These are phyloP conservation scores for Colletotrichum eremochloae DNA, from an alignment of 2,329 filamentous ascomycete genomes.

Conservation along the genomic window DNA sequence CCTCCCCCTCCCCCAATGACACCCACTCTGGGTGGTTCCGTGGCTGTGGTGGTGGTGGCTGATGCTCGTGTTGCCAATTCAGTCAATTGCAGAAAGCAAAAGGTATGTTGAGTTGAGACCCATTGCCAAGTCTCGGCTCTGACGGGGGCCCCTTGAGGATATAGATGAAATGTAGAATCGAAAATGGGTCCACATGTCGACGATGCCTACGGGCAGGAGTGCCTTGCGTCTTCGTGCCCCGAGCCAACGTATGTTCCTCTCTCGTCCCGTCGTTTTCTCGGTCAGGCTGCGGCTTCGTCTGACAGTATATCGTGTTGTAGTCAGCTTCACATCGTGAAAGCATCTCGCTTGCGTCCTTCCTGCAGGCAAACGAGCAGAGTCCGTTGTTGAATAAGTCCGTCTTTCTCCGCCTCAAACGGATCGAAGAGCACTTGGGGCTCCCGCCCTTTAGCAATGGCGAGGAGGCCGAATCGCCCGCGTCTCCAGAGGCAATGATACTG, in stretches of 20 bases:
- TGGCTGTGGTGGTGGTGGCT: constrained; percentile 19
- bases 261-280: background rate
- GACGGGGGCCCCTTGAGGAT: background rate
- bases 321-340: constrained; percentile 40
- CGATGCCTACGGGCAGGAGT: constrained; percentile 52
- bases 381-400: constrained; percentile 42
- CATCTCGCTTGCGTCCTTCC: constrained; percentile 36
- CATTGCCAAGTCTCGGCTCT: background rate
- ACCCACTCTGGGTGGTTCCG: background rate
- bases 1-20: background rate
- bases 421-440: constrained; percentile 48
- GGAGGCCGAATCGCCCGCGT: constrained; percentile 32
- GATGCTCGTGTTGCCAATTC: constrained; percentile 8
- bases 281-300: background rate
- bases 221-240: constrained; percentile 56
- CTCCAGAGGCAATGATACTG: background rate
- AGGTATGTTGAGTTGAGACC: constrained; percentile 36
- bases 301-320: constrained; percentile 24
- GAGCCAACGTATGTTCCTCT: constrained; percentile 53
- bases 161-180: constrained; percentile 54
- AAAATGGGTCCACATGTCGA: constrained; percentile 51
- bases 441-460: constrained; percentile 41
- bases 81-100: constrained; percentile 49
- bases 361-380: constrained; percentile 37
- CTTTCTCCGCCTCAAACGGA: constrained; percentile 44